A percentile compares a stretch with the other conserved stretches of the same genome.
Conservation (phyloP, 441 rosid species). For the Gossypium schwendimanii region DNA sequence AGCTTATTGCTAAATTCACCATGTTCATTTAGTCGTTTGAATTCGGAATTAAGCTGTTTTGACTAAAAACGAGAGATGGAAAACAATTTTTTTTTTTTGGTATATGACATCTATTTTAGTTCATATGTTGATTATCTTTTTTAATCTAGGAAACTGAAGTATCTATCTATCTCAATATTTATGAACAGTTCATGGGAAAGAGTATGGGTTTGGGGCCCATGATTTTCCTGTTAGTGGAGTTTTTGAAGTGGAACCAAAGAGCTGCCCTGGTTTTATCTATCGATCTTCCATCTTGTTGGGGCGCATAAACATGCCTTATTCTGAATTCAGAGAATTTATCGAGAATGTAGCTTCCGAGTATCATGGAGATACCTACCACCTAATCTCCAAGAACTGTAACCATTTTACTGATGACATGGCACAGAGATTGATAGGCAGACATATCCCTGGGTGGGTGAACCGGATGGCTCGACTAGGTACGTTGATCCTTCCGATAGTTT, state of each 20-base stretch:
- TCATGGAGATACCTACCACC: constrained; percentile 80
- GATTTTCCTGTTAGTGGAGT: constrained; percentile 76
- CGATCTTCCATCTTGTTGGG: constrained; percentile 52
- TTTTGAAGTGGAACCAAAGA: constrained; percentile 73
- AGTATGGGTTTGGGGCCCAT: constrained; percentile 81
- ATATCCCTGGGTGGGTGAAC: constrained; percentile 73
- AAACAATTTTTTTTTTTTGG: not conserved
- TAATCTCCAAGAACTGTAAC: constrained; percentile 78
- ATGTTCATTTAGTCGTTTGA: not conserved
- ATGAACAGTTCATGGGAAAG: constrained; percentile 65
- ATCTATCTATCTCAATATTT: not conserved
- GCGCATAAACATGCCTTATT: constrained; percentile 33
- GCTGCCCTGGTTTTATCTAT: constrained; percentile 66
- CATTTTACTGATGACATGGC: constrained; percentile 66
- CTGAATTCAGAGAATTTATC: constrained; percentile 50
- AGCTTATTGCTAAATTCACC: not conserved
- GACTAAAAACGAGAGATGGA: not conserved
- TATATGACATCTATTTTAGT: not conserved
- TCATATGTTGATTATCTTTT: not conserved
- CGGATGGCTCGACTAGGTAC: constrained; percentile 79
- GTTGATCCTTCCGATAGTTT: not conserved
- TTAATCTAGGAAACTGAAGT: not conserved
- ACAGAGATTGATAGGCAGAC: constrained; percentile 40
- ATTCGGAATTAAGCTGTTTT: not conserved
- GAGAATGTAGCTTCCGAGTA: constrained; percentile 60